Conservation (phyloP, 1,284 basidiomycete genomes). For the Moesziomyces sp. region DNA sequence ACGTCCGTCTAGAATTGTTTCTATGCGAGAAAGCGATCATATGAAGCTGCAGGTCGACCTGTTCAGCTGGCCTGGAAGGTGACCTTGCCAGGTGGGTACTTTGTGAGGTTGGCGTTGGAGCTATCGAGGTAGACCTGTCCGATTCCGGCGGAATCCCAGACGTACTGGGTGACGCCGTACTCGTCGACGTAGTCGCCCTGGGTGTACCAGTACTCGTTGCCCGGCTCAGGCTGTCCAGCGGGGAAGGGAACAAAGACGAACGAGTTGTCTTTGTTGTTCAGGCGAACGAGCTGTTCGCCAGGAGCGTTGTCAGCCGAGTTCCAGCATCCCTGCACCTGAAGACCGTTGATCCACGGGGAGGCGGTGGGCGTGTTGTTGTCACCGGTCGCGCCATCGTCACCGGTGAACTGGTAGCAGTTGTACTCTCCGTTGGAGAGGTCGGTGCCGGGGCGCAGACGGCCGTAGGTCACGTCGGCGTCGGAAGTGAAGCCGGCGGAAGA, state of each 20-base stretch:
- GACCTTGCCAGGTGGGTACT: conserved; percentile 25
- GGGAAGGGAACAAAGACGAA: conserved; percentile 10
- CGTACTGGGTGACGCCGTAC: conserved; percentile 24
- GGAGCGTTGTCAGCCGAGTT: conserved; percentile 1
- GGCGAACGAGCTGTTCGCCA: conserved; percentile 9
- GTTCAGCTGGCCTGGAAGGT: conserved; percentile 11
- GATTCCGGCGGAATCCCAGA: conserved; percentile 12
- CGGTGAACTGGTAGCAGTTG: conserved; percentile 17
- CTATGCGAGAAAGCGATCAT: not conserved
- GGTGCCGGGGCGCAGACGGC: conserved; percentile 21
- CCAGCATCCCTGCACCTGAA: conserved; percentile 6
- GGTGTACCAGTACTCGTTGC: conserved; percentile 11
- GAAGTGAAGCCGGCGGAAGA: conserved; percentile 12
- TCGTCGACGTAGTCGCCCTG: conserved; percentile 20
- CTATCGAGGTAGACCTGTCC: conserved; percentile 7
- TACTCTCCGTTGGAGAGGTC: conserved; percentile 9
- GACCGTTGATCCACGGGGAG: conserved; percentile 11
- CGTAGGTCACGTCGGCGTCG: conserved; percentile 13
- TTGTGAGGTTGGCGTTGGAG: conserved; percentile 17
- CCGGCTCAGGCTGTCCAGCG: not conserved
- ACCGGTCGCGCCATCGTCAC: no score
- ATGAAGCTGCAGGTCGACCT: no score
- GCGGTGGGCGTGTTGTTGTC: not conserved
- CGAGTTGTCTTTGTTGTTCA: conserved; percentile 12
- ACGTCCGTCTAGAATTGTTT: not conserved